A percentile compares a stretch with the other conserved stretches of the same genome.
Evolutionary conservation across 345 rosid species (phyloP).

Genomic region (Linum trigynum): DNA sequence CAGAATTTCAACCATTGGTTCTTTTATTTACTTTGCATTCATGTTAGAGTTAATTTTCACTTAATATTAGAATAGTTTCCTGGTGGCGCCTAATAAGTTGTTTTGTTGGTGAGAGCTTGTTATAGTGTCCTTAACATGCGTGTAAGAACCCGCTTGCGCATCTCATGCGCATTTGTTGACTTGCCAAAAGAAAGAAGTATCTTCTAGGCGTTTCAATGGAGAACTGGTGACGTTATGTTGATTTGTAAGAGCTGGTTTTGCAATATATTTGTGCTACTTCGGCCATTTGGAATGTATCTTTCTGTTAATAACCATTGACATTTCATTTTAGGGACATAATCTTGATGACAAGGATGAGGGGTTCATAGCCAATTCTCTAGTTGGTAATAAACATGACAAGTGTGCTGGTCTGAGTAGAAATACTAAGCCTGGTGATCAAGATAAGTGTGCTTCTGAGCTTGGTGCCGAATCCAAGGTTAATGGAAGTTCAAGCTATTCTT

Average conservation of each 20-base stretch:
- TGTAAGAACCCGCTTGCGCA: constrained; percentile 44
- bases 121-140: constrained; percentile 33
- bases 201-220: constrained; percentile 55
- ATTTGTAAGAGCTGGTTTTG: constrained; percentile 73
- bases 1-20: not conserved
- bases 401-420: constrained; percentile 12
- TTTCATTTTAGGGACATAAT: constrained; percentile 25
- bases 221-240: constrained; percentile 63
- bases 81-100: not conserved
- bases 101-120: constrained; percentile 41
- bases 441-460: constrained; percentile 12
- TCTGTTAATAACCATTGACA: constrained; percentile 5
- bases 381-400: constrained; percentile 2
- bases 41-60: not conserved
- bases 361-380: not conserved
- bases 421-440: constrained; percentile 12
- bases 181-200: constrained; percentile 39
- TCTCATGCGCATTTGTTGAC: constrained; percentile 37
- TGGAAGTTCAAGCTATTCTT: constrained; percentile 25
- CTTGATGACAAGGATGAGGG: constrained; percentile 9
- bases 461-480: constrained; percentile 21
- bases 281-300: constrained; percentile 1
- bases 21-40: not conserved
- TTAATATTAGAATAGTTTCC: not conserved
- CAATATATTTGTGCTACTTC: constrained; percentile 6